Percentiles rank a stretch among this genome's conserved stretches.
These are phyloP conservation scores for Kitagawia praeruptora DNA, from an alignment of 129 eudicot species.

Conservation along the genomic window DNA sequence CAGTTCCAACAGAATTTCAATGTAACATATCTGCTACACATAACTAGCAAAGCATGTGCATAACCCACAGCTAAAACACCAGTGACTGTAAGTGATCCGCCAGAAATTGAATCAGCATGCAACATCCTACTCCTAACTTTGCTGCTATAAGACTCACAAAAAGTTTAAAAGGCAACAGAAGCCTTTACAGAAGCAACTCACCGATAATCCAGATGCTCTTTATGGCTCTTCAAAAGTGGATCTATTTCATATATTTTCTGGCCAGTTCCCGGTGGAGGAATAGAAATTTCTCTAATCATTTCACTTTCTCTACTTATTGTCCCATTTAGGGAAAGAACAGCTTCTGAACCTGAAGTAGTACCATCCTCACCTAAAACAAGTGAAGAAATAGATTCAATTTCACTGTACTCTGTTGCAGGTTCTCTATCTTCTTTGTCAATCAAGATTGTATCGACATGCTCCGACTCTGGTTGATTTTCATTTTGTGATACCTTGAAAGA, in stretches of 20 bases:
- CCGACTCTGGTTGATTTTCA: constrained; percentile 26
- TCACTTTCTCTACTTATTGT: constrained; percentile 41
- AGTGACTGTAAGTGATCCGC: background rate
- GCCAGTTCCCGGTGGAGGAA: constrained; percentile 87
- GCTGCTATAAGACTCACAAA: background rate
- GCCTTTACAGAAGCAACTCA: constrained; percentile 19
- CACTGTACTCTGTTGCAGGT: constrained; percentile 16
- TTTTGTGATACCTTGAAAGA: constrained; percentile 36
- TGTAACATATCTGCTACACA: background rate
- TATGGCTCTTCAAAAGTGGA: constrained; percentile 53
- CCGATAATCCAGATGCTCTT: constrained; percentile 89
- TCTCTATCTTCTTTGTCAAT: constrained; percentile 15
- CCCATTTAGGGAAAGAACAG: constrained; percentile 26
- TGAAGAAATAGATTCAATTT: constrained; percentile 25
- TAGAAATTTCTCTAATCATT: constrained; percentile 31
- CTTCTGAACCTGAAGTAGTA: constrained; percentile 27
- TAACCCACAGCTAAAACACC: background rate
- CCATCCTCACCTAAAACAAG: constrained; percentile 37
- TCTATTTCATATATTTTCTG: constrained; percentile 81
- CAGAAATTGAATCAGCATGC: background rate
- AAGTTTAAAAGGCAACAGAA: background rate
- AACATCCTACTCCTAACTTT: background rate
- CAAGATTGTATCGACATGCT: constrained; percentile 14
- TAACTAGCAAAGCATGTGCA: background rate
- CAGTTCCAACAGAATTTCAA: too few relatives aligned